Evolutionary conservation across 2,329 filamentous ascomycete genomes (phyloP).

Genomic region (Alternaria postmessia): DNA sequence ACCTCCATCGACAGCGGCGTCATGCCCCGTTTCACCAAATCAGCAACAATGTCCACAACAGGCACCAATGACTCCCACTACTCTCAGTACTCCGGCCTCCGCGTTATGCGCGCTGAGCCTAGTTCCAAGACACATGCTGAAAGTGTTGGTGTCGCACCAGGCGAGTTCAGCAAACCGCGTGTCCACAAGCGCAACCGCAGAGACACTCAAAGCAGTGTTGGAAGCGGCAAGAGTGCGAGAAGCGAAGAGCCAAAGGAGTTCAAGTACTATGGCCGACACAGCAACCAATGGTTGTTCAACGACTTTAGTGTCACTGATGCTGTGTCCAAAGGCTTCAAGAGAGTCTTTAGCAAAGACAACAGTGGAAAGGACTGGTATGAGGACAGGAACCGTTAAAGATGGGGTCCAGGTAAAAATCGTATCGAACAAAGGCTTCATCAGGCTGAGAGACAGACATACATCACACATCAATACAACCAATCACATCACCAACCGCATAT

Average conservation of each 20-base stretch:
- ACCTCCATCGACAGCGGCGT: constrained; percentile 37
- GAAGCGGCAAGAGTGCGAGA: constrained; percentile 15
- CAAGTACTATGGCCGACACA: constrained; percentile 47
- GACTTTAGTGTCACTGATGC: constrained; percentile 47
- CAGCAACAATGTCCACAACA: constrained; percentile 37
- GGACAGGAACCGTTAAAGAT: constrained; percentile 11
- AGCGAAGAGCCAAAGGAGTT: constrained; percentile 35
- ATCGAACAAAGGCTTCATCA: not conserved
- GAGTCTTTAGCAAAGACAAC: constrained; percentile 34
- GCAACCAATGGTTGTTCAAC: constrained; percentile 51
- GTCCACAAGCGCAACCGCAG: constrained; percentile 27
- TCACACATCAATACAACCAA: not conserved
- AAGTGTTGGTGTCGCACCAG: constrained; percentile 30
- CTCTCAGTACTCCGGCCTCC: constrained; percentile 19
- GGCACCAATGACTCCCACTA: constrained; percentile 19
- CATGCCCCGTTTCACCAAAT: constrained; percentile 36
- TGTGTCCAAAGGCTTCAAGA: constrained; percentile 42
- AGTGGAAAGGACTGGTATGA: constrained; percentile 24
- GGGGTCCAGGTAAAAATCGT: not conserved
- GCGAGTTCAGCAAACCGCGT: constrained; percentile 42
- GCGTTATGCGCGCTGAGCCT: constrained; percentile 22
- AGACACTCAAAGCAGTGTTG: constrained; percentile 23
- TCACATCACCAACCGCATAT: not conserved
- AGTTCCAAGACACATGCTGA: constrained; percentile 22
- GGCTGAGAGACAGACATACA: not conserved